Conservation (phyloP, 108 stramenopile genomes). For the Mediolabrus comicus region DNA sequence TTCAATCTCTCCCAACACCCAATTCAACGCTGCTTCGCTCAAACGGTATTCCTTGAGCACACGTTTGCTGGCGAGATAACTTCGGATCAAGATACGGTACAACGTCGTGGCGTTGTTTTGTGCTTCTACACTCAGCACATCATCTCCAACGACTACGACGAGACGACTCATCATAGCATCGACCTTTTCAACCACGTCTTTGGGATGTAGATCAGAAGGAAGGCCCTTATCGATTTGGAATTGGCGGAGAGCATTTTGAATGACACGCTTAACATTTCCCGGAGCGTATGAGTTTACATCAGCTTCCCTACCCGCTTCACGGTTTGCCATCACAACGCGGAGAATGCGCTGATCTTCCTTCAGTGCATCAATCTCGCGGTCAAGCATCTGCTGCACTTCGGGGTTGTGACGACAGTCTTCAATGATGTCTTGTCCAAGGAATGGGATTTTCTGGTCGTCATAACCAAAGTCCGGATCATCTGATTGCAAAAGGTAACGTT, state of each 20-base stretch:
- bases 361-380: conserved; percentile 86
- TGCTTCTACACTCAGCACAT: conserved; percentile 87
- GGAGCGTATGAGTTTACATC: conserved; percentile 89
- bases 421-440: conserved; percentile 77
- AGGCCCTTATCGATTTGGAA: conserved; percentile 88
- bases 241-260: conserved; percentile 91
- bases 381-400: conserved; percentile 83
- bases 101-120: conserved; percentile 93
- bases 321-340: conserved; percentile 85
- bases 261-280: conserved; percentile 88
- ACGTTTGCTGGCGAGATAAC: conserved; percentile 84
- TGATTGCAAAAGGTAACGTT: conserved; percentile 74
- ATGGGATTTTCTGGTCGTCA: conserved; percentile 77
- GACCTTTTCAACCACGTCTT: conserved; percentile 76
- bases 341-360: conserved; percentile 84
- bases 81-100: conserved; percentile 91
- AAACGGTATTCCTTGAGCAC: conserved; percentile 89
- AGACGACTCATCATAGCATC: conserved; percentile 79
- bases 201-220: conserved; percentile 88
- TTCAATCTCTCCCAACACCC: conserved; percentile 92
- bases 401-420: conserved; percentile 87
- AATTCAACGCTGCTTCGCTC: conserved; percentile 87
- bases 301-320: conserved; percentile 85
- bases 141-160: conserved; percentile 92
- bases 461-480: conserved; percentile 85